phyloP scores from a whole-genome alignment of 495 filamentous ascomycete genomes.

The Penicillium flavigenum region DNA sequence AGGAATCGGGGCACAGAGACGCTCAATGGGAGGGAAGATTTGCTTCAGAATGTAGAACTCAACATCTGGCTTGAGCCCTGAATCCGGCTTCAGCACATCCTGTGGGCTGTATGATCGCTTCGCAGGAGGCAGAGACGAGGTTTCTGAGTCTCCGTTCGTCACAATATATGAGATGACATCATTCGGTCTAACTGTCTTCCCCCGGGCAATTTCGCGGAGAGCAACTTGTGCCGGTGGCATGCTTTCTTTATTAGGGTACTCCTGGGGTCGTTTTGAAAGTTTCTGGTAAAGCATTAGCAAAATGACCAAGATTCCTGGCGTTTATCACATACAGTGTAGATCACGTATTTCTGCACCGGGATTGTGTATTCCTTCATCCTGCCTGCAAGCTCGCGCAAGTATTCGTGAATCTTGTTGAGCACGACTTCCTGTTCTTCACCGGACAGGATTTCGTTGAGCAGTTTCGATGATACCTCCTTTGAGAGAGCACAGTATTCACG shows the following conservation, averaged over 20 bases:
- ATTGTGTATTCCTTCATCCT: constrained; percentile 80
- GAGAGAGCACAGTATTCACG: constrained; percentile 94
- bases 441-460: constrained; percentile 88
- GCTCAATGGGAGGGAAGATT: constrained; percentile 97
- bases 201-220: constrained; percentile 79
- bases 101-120: constrained; percentile 85
- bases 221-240: constrained; percentile 99
- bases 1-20: constrained; percentile 91
- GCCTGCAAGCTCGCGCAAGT: constrained; percentile 74
- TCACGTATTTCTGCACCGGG: constrained; percentile 84
- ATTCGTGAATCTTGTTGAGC: constrained; percentile 86
- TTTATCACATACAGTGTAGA: constrained; percentile 66
- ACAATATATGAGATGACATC: constrained; percentile 97
- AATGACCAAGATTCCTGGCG: neutral
- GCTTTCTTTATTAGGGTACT: constrained; percentile 86
- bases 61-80: constrained; percentile 76
- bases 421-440: constrained; percentile 90
- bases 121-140: constrained; percentile 64
- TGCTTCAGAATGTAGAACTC: constrained; percentile 98
- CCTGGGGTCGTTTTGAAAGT: constrained; percentile 87
- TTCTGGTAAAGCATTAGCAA: constrained; percentile 49
- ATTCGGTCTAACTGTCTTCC: constrained; percentile 83
- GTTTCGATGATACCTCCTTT: constrained; percentile 80
- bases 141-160: constrained; percentile 70
- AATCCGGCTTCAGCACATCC: constrained; percentile 76